Base-by-base conservation (phyloP, 179 eudicot genomes). In the Silene coronaria region DNA sequence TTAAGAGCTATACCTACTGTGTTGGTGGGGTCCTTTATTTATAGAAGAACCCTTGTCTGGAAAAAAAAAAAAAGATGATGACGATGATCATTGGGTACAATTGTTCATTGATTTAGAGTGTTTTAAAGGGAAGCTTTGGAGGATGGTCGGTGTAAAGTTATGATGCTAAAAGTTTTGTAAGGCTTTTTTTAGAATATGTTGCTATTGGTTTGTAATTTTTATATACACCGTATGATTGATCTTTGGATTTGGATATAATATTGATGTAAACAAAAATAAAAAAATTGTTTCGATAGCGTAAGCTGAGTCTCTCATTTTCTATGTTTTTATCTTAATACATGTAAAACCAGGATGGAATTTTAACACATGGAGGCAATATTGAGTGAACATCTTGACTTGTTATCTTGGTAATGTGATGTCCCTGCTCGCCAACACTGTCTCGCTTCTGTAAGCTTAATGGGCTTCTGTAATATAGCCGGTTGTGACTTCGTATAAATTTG, bases 81-180 rank as follows among this genome's bases (percentile, higher is more conserved):
- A 68, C 4, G 30, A 68, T 22, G 28, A 67, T 67, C 19, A 19
- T 68, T 68, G 26, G 55, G n/a, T 42, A 38, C 72, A 68, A 68
- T 36, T 11, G 46, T 68, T 38, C 55, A 68, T 68, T 42, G 72
- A 22, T 68, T 68, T 68, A 42, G 72, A 68, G 48, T 45, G n/a
- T 36, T 16, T 67, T 68, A 23, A 51, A 19, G 34, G 30, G 23
- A 68, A 42, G 42, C 16, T 68, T 22, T 11, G 30, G 51, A 38
- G 42, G 72, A 45, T 21, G 24, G 72, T 38, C 14, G 17, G 14
- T 68, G 72, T 68, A 68, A 42, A 68, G 72, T 68, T 68, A 23
- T 68, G 57, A 42, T 42, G 57, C 12, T 5, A 42, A 38, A 21
- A 68, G 16, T 68, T 68, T 68, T 68, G 72, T 22, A n/a, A 66